Base-by-base conservation (phyloP, 164 flowering plant species). In the Piper longum region DNA sequence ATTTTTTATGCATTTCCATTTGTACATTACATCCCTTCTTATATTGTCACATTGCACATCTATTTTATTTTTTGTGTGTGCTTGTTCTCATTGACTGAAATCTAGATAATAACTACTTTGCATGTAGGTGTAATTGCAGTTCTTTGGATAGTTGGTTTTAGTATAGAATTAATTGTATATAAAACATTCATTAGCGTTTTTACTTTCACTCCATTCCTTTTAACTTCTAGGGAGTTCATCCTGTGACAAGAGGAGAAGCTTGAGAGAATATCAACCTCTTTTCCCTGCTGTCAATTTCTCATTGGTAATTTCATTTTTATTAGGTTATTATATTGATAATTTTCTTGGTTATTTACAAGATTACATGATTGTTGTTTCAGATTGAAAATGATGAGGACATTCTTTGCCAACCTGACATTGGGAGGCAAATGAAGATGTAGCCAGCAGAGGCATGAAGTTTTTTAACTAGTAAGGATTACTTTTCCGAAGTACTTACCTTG, bases 261-360 rank as follows among this genome's bases (percentile, higher is more conserved):
- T 90, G 59, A 77, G 68, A 18, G 90, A 90, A 62, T 93, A 88
- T 69, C 75, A 63, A 18, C 67, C 73, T 66, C 80, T 86, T 43
- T 93, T 93, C 70, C 98, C 98, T 56, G 95, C 95, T 65, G 74
- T 93, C 77, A 89, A 93, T 78, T 93, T 93, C 72, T 88, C 97
- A 42, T 74, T 80, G 91, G 99, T 67, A 81, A 79, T 85, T 79
- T 3, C 52, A 9, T 14, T 45, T 7, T 14, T 7, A 9, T 14
- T 7, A 7, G 52, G 52, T 45, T 45, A 45, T 45, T 45, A 7
- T 14, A 45, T 45, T 7, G 12, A 45, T 2, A 2, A 7, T 7
- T 7, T 45, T 45, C 2, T 45, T 45, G 12, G 9, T 7, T 61
- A 45, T 41, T 43, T 44, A 40, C 17, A 14, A 45, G 45, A 61